A percentile compares a stretch with the other conserved stretches of the same genome.
Evolutionary conservation across 441 rosid genomes (phyloP).

Genomic region (Hura crepitans): DNA sequence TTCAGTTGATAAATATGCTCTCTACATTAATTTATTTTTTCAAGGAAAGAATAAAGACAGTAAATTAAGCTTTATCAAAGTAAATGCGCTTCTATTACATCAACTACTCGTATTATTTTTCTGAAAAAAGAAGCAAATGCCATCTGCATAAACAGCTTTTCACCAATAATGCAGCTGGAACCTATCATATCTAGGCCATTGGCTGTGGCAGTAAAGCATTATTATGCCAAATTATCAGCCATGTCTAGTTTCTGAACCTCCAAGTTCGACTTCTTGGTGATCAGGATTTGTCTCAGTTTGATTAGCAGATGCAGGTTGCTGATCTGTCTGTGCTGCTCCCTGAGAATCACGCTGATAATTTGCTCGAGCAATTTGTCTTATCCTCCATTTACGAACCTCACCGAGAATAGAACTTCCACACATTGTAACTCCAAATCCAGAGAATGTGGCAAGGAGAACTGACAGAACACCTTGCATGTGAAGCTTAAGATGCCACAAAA

Average conservation of each 20-base stretch:
- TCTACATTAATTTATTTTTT: not conserved
- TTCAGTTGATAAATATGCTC: too few species aligned
- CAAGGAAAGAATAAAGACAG: not conserved
- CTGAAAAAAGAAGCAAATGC: not conserved
- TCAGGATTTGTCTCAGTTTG: constrained; percentile 23
- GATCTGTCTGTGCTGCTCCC: constrained; percentile 27
- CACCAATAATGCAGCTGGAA: constrained; percentile 9
- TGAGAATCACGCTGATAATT: constrained; percentile 25
- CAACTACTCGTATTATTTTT: not conserved
- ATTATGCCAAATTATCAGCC: constrained; percentile 1
- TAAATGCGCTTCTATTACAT: not conserved
- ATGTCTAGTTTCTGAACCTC: constrained; percentile 23
- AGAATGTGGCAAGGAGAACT: constrained; percentile 65
- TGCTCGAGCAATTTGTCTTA: constrained; percentile 24
- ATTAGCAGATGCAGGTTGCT: constrained; percentile 19
- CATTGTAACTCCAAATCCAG: constrained; percentile 81
- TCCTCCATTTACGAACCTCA: constrained; percentile 45
- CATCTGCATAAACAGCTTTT: not conserved
- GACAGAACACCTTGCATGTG: constrained; percentile 61
- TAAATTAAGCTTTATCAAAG: not conserved
- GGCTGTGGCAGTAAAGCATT: not conserved
- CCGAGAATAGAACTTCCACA: constrained; percentile 44
- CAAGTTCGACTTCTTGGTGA: constrained; percentile 23
- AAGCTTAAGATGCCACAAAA: constrained; percentile 43
- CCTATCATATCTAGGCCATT: not conserved